Evolutionary conservation across 2,329 filamentous ascomycete genomes (phyloP), one percentile per base, ranked within the genome.

Genomic region (Cercospora sp.): DNA sequence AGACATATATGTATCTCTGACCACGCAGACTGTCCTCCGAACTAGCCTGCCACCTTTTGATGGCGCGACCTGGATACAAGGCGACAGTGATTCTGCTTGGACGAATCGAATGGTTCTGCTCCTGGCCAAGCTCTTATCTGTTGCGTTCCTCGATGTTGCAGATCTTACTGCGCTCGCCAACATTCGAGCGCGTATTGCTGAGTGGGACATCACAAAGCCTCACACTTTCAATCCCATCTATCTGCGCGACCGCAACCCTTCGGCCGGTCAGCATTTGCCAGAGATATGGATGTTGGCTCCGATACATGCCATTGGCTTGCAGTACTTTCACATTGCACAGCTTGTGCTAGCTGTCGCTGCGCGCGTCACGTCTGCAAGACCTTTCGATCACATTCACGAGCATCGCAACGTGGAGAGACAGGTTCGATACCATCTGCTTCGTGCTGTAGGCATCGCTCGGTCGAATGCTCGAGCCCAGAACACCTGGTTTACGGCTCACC

Each of bases 1-100:
- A 67, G 79, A 80, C 39, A 79, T 81, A 10, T 81, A 81, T 69
- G 76, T 81, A 0, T 79, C 77, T 6, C 69, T 82, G 5, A 78
- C 76, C 4, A 78, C 74, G 5, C 77, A 78, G 66, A 74, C 78
- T 9, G 73, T 76, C 2, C 67, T 80, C 10, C 75, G 75, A 18
- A 70, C 77, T 6, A 75, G 73, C 31, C 71, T 79, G 2, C 72
- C 75, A 1, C 78, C 58, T 31, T 70, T 72, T 28, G 26, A 64
- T 16, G 16, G 51, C 26, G 59, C 70, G 7, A 62, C 65, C 5
- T 67, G 61, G 60, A 67, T 69, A 5, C 58, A 64, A 16, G 55
- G 68, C 12, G 66, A 60, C n/a, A 51, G 53, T 18, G 70, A 72
- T 53, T 67, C 45, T 13, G 61, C 66, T 8, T 69, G 68, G 68